A percentile compares a stretch with the other conserved stretches of the same genome.
Conservation (phyloP, 2,329 filamentous ascomycete genomes). For the Ceratocystis ficicola region DNA sequence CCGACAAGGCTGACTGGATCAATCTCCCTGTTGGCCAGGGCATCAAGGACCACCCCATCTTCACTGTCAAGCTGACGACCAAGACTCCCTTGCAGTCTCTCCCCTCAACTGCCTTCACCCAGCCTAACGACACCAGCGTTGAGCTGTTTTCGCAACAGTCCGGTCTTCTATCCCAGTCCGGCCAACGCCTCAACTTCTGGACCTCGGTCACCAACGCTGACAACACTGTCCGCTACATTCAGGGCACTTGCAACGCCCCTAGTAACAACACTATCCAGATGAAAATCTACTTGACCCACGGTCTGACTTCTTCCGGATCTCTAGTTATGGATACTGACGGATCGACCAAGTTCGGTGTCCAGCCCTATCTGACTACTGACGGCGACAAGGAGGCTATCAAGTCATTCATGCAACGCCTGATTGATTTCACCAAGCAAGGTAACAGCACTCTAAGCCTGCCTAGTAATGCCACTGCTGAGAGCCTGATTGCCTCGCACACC, state of each 20-base stretch:
- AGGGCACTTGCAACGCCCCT: conserved; percentile 53
- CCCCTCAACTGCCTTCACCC: conserved; percentile 25
- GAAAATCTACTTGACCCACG: conserved; percentile 52
- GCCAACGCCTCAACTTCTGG: conserved; percentile 39
- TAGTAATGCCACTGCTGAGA: conserved; percentile 36
- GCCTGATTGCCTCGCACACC: conserved; percentile 48
- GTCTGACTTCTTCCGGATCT: conserved; percentile 46
- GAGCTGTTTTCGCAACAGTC: conserved; percentile 29
- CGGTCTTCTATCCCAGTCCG: conserved; percentile 35
- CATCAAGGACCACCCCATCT: conserved; percentile 44
- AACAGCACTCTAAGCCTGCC: conserved; percentile 35
- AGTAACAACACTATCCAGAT: conserved; percentile 46
- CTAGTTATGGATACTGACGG: conserved; percentile 48
- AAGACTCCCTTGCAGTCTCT: conserved; percentile 25
- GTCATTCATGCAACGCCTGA: conserved; percentile 44
- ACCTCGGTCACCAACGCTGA: conserved; percentile 37
- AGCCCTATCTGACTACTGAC: conserved; percentile 48
- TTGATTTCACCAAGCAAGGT: conserved; percentile 41
- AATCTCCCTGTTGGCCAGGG: conserved; percentile 47
- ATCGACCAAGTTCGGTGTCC: conserved; percentile 46
- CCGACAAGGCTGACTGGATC: conserved; percentile 42
- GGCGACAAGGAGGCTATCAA: conserved; percentile 51
- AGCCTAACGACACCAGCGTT: conserved; percentile 27
- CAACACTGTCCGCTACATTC: conserved; percentile 34
- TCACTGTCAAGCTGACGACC: conserved; percentile 27